A percentile compares a stretch with the other conserved stretches of the same genome.
Evolutionary conservation across 2,329 filamentous ascomycete genomes (phyloP).

Genomic region (Sclerotinia spermophila): DNA sequence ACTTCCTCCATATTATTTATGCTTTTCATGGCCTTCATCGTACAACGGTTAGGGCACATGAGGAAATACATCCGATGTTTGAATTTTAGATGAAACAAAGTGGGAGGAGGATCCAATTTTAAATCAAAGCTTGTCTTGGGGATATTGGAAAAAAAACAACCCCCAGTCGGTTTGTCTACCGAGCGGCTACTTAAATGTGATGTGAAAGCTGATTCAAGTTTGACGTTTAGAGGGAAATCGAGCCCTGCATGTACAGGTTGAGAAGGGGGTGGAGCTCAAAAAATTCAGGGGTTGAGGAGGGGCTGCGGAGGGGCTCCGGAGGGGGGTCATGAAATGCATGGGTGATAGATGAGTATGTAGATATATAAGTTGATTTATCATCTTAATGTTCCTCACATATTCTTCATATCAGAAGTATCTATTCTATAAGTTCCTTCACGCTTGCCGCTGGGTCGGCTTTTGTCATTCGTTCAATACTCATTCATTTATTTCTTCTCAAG

Average conservation of each 20-base stretch:
- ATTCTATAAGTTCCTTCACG: neutral
- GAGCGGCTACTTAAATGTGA: neutral
- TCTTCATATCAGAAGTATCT: neutral
- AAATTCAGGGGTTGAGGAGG: neutral
- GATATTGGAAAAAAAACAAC: neutral
- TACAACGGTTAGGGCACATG: neutral
- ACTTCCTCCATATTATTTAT: neutral
- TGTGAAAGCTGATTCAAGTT: neutral
- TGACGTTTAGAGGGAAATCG: neutral
- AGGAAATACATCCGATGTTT: neutral
- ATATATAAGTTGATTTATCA: neutral
- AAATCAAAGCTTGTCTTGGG: neutral
- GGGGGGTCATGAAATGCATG: neutral
- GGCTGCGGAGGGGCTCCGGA: neutral
- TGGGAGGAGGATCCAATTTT: neutral
- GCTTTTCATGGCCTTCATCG: neutral
- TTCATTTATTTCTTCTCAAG: neutral
- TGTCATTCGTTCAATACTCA: neutral
- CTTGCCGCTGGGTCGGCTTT: neutral
- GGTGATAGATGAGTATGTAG: neutral
- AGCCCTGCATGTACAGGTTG: neutral
- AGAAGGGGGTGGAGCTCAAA: neutral
- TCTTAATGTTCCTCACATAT: neutral
- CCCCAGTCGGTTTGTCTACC: neutral
- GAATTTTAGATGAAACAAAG: neutral